Percentiles rank a stretch among this genome's conserved stretches.
These are phyloP conservation scores for Logfia minima DNA, from an alignment of 129 eudicot species.

Conservation along the genomic window DNA sequence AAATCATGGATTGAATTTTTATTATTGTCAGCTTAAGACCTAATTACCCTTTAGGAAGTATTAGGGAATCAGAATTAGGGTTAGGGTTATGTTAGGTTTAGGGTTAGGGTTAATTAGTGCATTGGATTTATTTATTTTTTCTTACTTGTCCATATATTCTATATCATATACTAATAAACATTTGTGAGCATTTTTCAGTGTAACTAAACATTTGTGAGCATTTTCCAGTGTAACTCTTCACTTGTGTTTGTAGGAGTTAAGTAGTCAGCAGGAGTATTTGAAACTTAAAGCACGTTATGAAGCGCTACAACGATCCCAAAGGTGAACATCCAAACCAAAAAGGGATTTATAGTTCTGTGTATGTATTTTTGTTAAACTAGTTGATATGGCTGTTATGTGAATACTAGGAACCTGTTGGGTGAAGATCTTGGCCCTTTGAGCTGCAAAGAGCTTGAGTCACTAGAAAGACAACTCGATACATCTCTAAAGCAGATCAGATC, in stretches of 20 bases:
- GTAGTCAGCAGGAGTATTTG: constrained; percentile 93
- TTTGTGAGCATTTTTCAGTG: neutral
- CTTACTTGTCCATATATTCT: neutral
- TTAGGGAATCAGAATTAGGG: neutral
- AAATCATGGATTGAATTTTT: neutral
- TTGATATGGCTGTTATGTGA: neutral
- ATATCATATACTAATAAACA: neutral
- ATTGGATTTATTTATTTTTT: neutral
- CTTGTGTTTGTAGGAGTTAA: constrained; percentile 58
- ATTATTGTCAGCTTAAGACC: neutral
- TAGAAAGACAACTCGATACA: constrained; percentile 88
- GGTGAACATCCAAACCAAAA: constrained; percentile 32
- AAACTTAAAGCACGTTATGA: constrained; percentile 91
- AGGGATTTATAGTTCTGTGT: neutral
- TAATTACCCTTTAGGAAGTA: neutral
- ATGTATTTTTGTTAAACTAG: neutral
- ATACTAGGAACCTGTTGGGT: constrained; percentile 73
- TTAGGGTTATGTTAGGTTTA: neutral
- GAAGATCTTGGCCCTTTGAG: constrained; percentile 97
- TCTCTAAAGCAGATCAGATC: constrained; percentile 90
- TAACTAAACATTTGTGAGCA: neutral
- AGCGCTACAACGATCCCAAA: constrained; percentile 76
- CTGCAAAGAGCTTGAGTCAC: constrained; percentile 91
- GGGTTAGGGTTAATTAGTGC: neutral
- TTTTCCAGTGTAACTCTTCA: neutral